A percentile compares a stretch with the other conserved stretches of the same genome.
Evolutionary conservation across 768 basidiomycete species (phyloP).

Genomic region (Tricholoma sp.): DNA sequence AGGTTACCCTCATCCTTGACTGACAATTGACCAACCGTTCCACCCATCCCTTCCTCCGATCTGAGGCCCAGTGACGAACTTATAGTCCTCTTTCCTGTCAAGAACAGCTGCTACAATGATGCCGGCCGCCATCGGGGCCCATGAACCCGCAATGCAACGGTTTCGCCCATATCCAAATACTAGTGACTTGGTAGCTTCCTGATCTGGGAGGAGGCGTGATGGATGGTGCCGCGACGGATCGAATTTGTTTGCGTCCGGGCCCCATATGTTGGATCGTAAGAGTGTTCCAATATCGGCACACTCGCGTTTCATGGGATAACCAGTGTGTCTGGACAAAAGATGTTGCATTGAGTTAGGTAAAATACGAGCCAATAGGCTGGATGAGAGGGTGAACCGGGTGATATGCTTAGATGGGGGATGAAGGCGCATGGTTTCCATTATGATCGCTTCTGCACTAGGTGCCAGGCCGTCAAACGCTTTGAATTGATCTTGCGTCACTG

Average conservation of each 20-base stretch:
- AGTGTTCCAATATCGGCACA: conserved; percentile 31
- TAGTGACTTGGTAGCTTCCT: conserved; percentile 17
- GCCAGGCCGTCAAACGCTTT: conserved; percentile 4
- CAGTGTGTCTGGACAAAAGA: not conserved
- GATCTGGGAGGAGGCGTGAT: conserved; percentile 13
- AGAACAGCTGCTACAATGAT: conserved; percentile 41
- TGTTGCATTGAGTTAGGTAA: not conserved
- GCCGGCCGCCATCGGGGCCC: conserved; percentile 50
- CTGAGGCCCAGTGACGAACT: conserved; percentile 15
- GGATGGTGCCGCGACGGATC: conserved; percentile 35
- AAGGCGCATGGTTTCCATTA: conserved; percentile 43
- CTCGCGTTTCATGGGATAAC: conserved; percentile 16
- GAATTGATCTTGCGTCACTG: conserved; percentile 27
- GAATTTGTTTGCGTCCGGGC: conserved; percentile 30
- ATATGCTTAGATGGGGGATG: conserved; percentile 49
- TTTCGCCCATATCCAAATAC: conserved; percentile 48
- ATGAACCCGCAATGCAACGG: conserved; percentile 40
- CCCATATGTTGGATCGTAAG: conserved; percentile 35
- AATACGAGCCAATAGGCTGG: not conserved
- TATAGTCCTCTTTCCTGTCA: conserved; percentile 23
- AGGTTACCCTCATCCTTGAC: not conserved
- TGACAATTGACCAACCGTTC: conserved; percentile 36
- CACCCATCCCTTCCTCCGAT: conserved; percentile 36
- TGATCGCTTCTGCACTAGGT: conserved; percentile 30
- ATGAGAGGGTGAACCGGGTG: conserved; percentile 18